Conservation (phyloP, 768 basidiomycete species). For the Mycena vulgaris region DNA sequence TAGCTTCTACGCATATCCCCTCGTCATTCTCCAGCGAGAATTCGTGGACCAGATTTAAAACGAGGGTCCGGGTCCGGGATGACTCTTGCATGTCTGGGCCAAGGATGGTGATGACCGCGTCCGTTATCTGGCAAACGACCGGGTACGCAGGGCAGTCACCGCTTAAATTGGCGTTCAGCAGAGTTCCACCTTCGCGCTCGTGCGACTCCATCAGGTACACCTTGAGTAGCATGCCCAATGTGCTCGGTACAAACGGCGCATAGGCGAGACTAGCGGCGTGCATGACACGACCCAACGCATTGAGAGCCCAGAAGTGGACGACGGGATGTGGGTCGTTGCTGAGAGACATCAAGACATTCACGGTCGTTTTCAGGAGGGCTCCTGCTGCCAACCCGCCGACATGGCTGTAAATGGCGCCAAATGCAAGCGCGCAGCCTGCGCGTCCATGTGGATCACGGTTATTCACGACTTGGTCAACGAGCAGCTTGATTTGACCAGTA, state of each 20-base stretch:
- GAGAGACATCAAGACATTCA: constrained; percentile 95
- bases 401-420: constrained; percentile 91
- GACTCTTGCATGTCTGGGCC: constrained; percentile 97
- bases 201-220: constrained; percentile 92
- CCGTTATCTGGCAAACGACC: constrained; percentile 91
- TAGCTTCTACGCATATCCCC: constrained; percentile 91
- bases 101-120: constrained; percentile 92
- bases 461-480: constrained; percentile 94
- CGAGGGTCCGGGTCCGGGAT: constrained; percentile 79
- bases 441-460: constrained; percentile 94
- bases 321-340: constrained; percentile 97
- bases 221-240: constrained; percentile 91
- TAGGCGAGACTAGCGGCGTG: constrained; percentile 94
- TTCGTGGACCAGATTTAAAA: constrained; percentile 88
- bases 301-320: constrained; percentile 95
- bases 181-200: constrained; percentile 91
- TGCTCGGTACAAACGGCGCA: constrained; percentile 89
- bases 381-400: constrained; percentile 97
- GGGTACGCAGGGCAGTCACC: constrained; percentile 95
- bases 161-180: constrained; percentile 86
- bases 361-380: constrained; percentile 94
- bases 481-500: constrained; percentile 87
- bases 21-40: constrained; percentile 91
- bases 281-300: constrained; percentile 88
- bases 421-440: constrained; percentile 94